A percentile compares a stretch with the other conserved stretches of the same genome.
Conservation (phyloP, 1,284 basidiomycete species). For the Lignosus rhinocerotis region DNA sequence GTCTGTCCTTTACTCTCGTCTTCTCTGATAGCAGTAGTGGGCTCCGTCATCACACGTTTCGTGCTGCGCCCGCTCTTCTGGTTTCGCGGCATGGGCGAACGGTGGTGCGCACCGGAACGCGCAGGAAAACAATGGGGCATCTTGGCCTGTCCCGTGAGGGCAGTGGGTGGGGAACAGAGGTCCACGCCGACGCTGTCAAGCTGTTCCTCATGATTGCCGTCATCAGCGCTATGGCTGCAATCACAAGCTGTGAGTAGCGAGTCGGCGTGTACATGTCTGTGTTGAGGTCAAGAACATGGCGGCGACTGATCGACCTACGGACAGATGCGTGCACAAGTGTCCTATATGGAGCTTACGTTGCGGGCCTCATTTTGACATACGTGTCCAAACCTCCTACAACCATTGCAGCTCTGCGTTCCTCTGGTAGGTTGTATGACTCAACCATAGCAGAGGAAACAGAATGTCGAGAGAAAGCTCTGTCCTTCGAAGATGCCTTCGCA, state of each 20-base stretch:
- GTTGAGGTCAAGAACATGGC: background rate
- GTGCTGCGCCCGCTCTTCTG: conserved; percentile 32
- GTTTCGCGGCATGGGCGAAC: conserved; percentile 22
- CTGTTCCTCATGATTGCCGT: conserved; percentile 24
- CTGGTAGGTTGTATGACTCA: background rate
- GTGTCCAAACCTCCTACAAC: conserved; percentile 20
- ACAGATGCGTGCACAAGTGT: conserved; percentile 32
- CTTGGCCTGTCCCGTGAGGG: background rate
- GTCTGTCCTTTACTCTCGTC: conserved; percentile 42
- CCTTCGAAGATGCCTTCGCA: conserved; percentile 33
- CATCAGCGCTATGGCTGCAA: conserved; percentile 26
- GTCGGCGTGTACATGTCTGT: background rate
- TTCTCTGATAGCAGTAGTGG: conserved; percentile 35
- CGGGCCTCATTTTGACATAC: conserved; percentile 28
- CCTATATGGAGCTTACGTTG: conserved; percentile 33
- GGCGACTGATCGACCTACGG: background rate
- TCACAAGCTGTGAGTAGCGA: conserved; percentile 27
- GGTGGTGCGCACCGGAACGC: conserved; percentile 27
- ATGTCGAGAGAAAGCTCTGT: conserved; percentile 8
- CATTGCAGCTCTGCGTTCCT: too few species aligned
- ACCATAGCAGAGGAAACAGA: background rate
- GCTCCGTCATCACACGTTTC: conserved; percentile 30
- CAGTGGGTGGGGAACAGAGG: conserved; percentile 24
- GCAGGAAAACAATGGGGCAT: conserved; percentile 25
- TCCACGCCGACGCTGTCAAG: conserved; percentile 28